Evolutionary conservation across 1,284 basidiomycete species (phyloP).

Genomic region (Puccinia horiana): DNA sequence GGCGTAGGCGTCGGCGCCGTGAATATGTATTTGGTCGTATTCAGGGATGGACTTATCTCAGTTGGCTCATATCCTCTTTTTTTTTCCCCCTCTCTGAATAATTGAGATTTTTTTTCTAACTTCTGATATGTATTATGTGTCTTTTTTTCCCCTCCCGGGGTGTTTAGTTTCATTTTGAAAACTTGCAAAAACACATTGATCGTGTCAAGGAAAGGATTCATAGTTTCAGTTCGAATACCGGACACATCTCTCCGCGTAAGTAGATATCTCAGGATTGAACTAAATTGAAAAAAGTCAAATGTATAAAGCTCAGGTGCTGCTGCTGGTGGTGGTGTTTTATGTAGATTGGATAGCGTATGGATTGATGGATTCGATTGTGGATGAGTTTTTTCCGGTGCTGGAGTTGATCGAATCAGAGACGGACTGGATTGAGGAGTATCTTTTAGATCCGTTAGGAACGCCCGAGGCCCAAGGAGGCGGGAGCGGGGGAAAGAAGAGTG

Average conservation of each 20-base stretch:
- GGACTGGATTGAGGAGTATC: constrained; percentile 72
- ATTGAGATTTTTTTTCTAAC: background rate
- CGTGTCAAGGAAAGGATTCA: constrained; percentile 71
- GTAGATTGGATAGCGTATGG: constrained; percentile 93
- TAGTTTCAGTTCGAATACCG: background rate
- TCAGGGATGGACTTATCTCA: constrained; percentile 82
- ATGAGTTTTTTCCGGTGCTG: constrained; percentile 86
- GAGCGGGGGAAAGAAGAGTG: background rate
- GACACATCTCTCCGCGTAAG: constrained; percentile 33
- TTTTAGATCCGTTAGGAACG: constrained; percentile 56
- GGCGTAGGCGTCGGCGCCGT: constrained; percentile 72
- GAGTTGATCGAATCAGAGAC: constrained; percentile 81
- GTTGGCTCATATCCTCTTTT: constrained; percentile 63
- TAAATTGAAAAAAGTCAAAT: background rate
- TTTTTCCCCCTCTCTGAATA: background rate
- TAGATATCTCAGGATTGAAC: background rate
- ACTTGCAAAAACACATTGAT: constrained; percentile 81
- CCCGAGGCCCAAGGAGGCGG: background rate
- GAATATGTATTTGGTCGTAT: constrained; percentile 85
- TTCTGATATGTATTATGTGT: background rate
- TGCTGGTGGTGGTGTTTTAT: background rate
- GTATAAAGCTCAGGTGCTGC: background rate
- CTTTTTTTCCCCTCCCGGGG: background rate
- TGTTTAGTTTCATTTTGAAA: constrained; percentile 83
- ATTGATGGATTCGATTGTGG: constrained; percentile 88